Base-by-base conservation (phyloP, 495 filamentous ascomycete species). In the Gamarada debralockiae region DNA sequence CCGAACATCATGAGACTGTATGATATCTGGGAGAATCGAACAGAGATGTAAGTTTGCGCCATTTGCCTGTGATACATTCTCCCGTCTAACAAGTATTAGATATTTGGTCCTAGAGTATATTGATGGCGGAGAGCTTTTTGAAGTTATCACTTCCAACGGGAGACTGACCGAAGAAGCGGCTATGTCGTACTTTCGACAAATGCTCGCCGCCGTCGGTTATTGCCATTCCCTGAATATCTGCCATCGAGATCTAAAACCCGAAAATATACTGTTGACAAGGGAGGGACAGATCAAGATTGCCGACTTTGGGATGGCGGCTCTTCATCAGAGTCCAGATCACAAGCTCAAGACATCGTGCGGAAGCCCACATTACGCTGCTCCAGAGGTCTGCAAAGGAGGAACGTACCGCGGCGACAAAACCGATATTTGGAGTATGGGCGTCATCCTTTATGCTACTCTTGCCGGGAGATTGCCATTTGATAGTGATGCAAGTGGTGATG, bases 31-130 rank as follows among this genome's bases (percentile, higher is more conserved):
- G 95, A 97, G 73, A 96, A 96, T 60, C 76, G 86, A 14, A 83
- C 86, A 40, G 90, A 97, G 65, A 80, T 98, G 91, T 98, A 74
- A 71, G 87, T 77, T 24, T 25, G 59, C 42, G n/a, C 43, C 17
- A 22, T 22, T 23, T 37, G 7, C 15, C n/a, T 40, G 2, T 18
- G 27, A 44, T 29, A 5, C 27, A 7, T 47, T 50, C 40, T 27
- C 41, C 70, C 71, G 61, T 36, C 27, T 48, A 22, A 51, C 23
- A 48, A 21, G 6, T 12, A 24, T 23, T 56, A 97, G 92, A 33
- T 98, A 96, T 65, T 78, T 99, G n/a, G 87, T 97, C 3, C 80
- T 97, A n/a, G 93, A 99, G 64, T 95, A 90, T 54, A 84, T 96
- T 31, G 82, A 95, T 63, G 85, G 89, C 39, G 92, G 92, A 21